Conservation (phyloP, 2,329 filamentous ascomycete genomes). For the Cercospora sp. region DNA sequence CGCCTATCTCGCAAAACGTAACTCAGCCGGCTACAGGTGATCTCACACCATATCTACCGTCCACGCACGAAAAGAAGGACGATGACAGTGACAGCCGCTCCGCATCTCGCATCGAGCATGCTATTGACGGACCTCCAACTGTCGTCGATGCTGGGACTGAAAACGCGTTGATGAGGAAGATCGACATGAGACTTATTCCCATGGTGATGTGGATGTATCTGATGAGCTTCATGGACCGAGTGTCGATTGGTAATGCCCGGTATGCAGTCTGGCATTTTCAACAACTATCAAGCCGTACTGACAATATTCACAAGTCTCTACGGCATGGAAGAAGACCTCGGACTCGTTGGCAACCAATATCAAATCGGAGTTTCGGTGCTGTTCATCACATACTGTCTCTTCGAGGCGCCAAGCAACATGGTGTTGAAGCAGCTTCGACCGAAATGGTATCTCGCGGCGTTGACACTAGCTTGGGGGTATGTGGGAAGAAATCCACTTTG, state of each 20-base stretch:
- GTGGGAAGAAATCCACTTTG: background rate
- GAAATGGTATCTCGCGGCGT: slow-evolving; percentile 9
- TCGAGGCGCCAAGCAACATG: slow-evolving; percentile 19
- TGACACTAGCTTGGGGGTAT: slow-evolving; percentile 15
- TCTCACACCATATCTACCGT: background rate
- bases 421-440: slow-evolving; percentile 19
- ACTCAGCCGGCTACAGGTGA: background rate
- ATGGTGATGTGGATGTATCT: slow-evolving; percentile 74
- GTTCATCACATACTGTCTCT: slow-evolving; percentile 26
- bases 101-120: background rate
- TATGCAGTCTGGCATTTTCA: background rate
- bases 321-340: slow-evolving; percentile 18
- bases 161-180: slow-evolving; percentile 63
- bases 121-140: background rate
- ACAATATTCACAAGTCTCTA: background rate
- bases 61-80: background rate
- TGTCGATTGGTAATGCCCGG: background rate
- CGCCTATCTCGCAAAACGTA: background rate
- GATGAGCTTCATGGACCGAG: slow-evolving; percentile 65
- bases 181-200: slow-evolving; percentile 66
- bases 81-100: background rate
- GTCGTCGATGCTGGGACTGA: slow-evolving; percentile 1
- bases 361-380: slow-evolving; percentile 23
- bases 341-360: slow-evolving; percentile 15
- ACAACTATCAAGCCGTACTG: background rate